Base-by-base conservation (phyloP, 129 eudicot species). In the Lactuca sativa region DNA sequence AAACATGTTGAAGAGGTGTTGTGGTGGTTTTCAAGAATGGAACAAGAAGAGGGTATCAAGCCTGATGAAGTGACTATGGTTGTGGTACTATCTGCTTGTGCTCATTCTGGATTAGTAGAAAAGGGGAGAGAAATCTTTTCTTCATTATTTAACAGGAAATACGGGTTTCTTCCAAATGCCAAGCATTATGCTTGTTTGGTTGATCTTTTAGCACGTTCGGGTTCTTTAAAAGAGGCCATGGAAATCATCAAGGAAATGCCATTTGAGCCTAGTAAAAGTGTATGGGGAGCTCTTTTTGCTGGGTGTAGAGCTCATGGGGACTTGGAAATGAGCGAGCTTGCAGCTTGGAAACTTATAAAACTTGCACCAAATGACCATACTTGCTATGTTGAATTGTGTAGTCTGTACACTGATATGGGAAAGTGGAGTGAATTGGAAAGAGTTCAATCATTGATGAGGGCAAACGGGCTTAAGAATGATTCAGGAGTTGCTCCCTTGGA, bases 51-150 rank as follows among this genome's bases (percentile, higher is more conserved):
- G 53, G 82, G 84, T 33, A 5, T 74, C 16, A 79, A 66, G 18
- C 88, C 95, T 49, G 84, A 88, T 80, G 84, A 72, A n/a, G 81
- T 80, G 53, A 85, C 90, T 59, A 64, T 88, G 59, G 48, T 78
- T 33, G 64, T 69, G 4, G 83, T 88, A 55, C 76, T 88, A 57
- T 59, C 72, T 57, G 88, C 88, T 52, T 88, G 95, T 76, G 86
- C 63, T 69, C 78, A 81, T 63, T 77, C 82, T 40, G 84, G 85
- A 4, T 32, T 74, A 56, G 63, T 85, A 56, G 41, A 61, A 40
- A 31, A 64, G 47, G 95, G 95, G 0, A 73, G 55, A 38, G 55
- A 57, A 18, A 80, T 82, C 44, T 85, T 88, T 79, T 55, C 77
- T 33, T 59, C 51, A 3, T 64, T 88, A 56, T 16, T 44, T 10